Conservation (phyloP, 805 yeast genomes). For the Metschnikowia baotianmanensis region DNA sequence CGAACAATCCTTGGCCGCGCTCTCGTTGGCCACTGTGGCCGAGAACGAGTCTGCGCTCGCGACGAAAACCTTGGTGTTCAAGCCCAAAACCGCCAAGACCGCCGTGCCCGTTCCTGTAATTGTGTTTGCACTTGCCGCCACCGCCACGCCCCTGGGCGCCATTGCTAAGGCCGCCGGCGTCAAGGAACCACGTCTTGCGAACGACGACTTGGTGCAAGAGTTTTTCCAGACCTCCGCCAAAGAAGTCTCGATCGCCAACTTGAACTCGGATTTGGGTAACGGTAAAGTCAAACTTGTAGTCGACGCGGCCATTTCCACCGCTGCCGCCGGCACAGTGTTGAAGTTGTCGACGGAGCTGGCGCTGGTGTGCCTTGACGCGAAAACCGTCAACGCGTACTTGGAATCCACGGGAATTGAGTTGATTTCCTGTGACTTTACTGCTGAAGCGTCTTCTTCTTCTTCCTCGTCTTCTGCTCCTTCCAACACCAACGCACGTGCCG, state of each 20-base stretch:
- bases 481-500: conserved; percentile 24
- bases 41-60: conserved; percentile 47
- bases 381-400: conserved; percentile 46
- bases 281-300: conserved; percentile 55
- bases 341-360: conserved; percentile 52
- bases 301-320: conserved; percentile 48
- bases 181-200: conserved; percentile 87
- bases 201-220: conserved; percentile 69
- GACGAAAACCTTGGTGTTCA: conserved; percentile 79
- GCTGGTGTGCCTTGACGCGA: conserved; percentile 50
- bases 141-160: conserved; percentile 63
- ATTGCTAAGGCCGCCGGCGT: conserved; percentile 67
- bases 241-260: conserved; percentile 59
- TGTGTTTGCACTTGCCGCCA: conserved; percentile 69
- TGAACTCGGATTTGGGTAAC: conserved; percentile 39
- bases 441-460: conserved; percentile 36
- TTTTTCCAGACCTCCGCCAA: conserved; percentile 57
- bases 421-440: conserved; percentile 52
- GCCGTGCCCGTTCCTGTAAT: conserved; percentile 77
- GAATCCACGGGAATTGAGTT: conserved; percentile 50
- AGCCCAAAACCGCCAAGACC: conserved; percentile 86
- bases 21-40: conserved; percentile 57
- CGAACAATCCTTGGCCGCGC: conserved; percentile 63
- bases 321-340: conserved; percentile 38
- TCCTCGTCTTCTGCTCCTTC: conserved; percentile 24